A percentile compares a stretch with the other conserved stretches of the same genome.
Conservation (phyloP, 1,284 basidiomycete species). For the Malassezia caprae region DNA sequence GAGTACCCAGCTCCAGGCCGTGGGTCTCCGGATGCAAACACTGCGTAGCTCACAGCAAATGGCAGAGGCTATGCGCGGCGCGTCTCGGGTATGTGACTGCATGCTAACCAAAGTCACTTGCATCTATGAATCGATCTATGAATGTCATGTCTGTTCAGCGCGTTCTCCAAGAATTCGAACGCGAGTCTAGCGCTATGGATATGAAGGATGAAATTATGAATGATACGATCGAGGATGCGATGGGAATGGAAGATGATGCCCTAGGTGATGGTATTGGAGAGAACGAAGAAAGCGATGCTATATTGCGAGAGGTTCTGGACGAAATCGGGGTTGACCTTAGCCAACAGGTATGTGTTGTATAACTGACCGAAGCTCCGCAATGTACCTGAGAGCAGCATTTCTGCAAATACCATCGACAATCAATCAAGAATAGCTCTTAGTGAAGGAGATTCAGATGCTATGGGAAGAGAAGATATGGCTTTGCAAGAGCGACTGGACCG, state of each 20-base stretch:
- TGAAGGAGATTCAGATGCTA: slow-evolving; percentile 25
- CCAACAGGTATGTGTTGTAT: slow-evolving; percentile 63
- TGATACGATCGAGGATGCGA: slow-evolving; percentile 93
- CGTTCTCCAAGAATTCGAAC: slow-evolving; percentile 97
- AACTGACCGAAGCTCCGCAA: slow-evolving; percentile 28
- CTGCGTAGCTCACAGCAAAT: slow-evolving; percentile 95
- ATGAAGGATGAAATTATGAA: slow-evolving; percentile 99
- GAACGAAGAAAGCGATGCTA: slow-evolving; percentile 90
- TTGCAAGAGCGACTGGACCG: slow-evolving; percentile 43
- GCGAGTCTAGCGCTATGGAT: slow-evolving; percentile 94
- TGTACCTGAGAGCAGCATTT: slow-evolving; percentile 27
- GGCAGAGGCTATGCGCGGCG: slow-evolving; percentile 98
- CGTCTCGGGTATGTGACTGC: slow-evolving; percentile 61
- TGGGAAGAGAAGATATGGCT: slow-evolving; percentile 37
- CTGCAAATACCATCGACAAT: slow-evolving; percentile 19
- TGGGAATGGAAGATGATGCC: slow-evolving; percentile 69
- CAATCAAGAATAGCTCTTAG: slow-evolving; percentile 38
- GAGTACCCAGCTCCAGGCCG: slow-evolving; percentile 94
- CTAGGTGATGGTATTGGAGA: slow-evolving; percentile 55
- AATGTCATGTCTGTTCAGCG: slow-evolving; percentile 88
- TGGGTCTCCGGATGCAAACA: slow-evolving; percentile 89
- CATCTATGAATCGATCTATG: slow-evolving; percentile 87
- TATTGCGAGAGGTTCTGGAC: slow-evolving; percentile 88
- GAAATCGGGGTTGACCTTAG: slow-evolving; percentile 89
- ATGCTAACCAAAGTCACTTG: slow-evolving; percentile 56